phyloP scores from a whole-genome alignment of 2,329 filamentous ascomycete genomes.

The Hypoxylon sp. region DNA sequence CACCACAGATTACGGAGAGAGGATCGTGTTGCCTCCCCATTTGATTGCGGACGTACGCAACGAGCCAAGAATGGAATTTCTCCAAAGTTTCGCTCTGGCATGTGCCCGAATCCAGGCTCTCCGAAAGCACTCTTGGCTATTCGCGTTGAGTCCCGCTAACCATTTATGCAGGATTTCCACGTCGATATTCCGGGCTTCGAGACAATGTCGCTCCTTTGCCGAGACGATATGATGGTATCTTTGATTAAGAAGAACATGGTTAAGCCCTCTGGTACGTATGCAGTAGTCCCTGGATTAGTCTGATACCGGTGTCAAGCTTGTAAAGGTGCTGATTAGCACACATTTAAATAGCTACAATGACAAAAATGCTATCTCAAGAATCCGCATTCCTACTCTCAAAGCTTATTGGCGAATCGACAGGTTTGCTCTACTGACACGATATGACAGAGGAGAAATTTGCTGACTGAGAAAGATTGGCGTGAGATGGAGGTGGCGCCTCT shows the following conservation, averaged over 20 bases:
- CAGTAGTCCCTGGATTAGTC: not conserved
- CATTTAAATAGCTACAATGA: conserved; percentile 30
- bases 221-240: conserved; percentile 6
- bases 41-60: conserved; percentile 47
- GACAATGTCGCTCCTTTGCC: not conserved
- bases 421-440: conserved; percentile 17
- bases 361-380: conserved; percentile 40
- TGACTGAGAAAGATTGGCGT: conserved; percentile 55
- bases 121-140: not conserved
- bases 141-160: not conserved
- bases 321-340: not conserved
- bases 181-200: conserved; percentile 12
- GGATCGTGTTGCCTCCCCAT: conserved; percentile 36
- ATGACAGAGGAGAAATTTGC: not conserved
- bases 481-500: conserved; percentile 50
- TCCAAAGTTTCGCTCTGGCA: conserved; percentile 45
- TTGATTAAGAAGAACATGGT: conserved; percentile 17
- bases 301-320: not conserved
- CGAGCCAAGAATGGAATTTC: conserved; percentile 42
- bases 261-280: conserved; percentile 14
- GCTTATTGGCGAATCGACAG: conserved; percentile 31
- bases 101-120: conserved; percentile 10
- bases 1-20: conserved; percentile 24
- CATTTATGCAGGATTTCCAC: conserved; percentile 17
- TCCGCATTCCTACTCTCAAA: conserved; percentile 16